Evolutionary conservation across 345 rosid species (phyloP).

Genomic region (Syzygium jambos): DNA sequence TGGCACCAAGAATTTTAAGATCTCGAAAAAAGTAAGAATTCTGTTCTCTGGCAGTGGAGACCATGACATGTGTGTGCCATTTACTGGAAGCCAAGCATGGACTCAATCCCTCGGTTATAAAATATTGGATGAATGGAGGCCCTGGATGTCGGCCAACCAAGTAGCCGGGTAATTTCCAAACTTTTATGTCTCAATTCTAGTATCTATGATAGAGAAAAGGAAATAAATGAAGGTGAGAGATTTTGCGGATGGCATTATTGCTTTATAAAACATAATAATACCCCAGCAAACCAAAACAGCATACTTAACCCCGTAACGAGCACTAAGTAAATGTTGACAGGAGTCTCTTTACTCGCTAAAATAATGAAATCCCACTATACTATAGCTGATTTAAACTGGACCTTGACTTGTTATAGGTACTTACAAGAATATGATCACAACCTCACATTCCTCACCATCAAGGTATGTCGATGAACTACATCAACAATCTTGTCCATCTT

Average conservation of each 20-base stretch:
- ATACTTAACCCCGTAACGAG: not conserved
- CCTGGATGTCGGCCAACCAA: slow-evolving; percentile 26
- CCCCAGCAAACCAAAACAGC: not conserved
- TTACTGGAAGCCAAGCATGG: slow-evolving; percentile 51
- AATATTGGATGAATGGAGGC: slow-evolving; percentile 29
- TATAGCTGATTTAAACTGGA: not conserved
- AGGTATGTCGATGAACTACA: slow-evolving; percentile 19
- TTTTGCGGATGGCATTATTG: not conserved
- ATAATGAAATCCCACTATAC: not conserved
- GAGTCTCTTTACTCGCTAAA: not conserved
- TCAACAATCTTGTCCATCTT: not conserved
- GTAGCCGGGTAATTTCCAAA: slow-evolving; percentile 24
- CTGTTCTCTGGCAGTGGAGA: slow-evolving; percentile 25
- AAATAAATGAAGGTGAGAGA: not conserved
- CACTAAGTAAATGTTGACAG: not conserved
- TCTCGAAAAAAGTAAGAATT: not conserved
- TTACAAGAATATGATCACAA: slow-evolving; percentile 56
- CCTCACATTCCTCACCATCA: slow-evolving; percentile 68
- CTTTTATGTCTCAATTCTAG: not conserved
- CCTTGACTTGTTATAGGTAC: slow-evolving; percentile 25
- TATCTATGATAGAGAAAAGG: not conserved
- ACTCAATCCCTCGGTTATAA: slow-evolving; percentile 36
- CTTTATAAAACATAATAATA: not conserved
- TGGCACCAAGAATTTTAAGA: not conserved
- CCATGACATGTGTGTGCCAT: slow-evolving; percentile 60